These are phyloP conservation scores for Yamadazyma aaseri DNA, from an alignment of 1,139 yeast species.

Conservation along the genomic window DNA sequence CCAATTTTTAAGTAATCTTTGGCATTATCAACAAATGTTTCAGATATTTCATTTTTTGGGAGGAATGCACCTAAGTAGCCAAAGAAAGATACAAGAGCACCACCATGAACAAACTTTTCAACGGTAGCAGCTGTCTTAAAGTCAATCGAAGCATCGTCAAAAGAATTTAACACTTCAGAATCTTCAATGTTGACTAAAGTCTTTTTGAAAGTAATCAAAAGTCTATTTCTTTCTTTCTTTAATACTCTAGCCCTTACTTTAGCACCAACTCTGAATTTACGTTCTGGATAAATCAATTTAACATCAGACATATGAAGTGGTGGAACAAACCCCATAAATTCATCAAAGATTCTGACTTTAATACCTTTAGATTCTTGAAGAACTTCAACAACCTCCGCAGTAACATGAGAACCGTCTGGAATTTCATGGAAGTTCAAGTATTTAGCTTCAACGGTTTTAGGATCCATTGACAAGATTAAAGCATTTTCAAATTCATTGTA, in stretches of 20 bases:
- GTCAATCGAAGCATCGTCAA: constrained; percentile 57
- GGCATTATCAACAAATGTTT: constrained; percentile 76
- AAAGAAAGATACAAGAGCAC: constrained; percentile 82
- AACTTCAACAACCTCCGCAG: constrained; percentile 59
- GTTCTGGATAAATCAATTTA: constrained; percentile 82
- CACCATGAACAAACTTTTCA: constrained; percentile 66
- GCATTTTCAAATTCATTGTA: constrained; percentile 65
- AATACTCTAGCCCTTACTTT: constrained; percentile 73
- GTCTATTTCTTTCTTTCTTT: constrained; percentile 36
- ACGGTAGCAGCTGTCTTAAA: constrained; percentile 73
- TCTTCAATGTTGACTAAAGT: constrained; percentile 71
- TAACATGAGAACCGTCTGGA: constrained; percentile 68
- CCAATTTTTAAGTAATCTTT: constrained; percentile 78
- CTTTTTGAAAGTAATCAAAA: constrained; percentile 76
- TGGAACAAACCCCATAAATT: constrained; percentile 75
- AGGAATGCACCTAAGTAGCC: constrained; percentile 76
- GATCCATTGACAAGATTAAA: constrained; percentile 67
- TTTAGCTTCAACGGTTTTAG: constrained; percentile 58
- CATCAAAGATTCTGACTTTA: constrained; percentile 59
- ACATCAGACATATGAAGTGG: constrained; percentile 79
- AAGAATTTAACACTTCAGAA: constrained; percentile 50
- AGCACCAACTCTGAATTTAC: constrained; percentile 82
- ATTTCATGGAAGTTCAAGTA: constrained; percentile 70
- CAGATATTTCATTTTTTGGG: constrained; percentile 87
- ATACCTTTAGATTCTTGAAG: constrained; percentile 67